Evolutionary conservation across 805 yeast species (phyloP).

Genomic region (Candida silvicultrix): DNA sequence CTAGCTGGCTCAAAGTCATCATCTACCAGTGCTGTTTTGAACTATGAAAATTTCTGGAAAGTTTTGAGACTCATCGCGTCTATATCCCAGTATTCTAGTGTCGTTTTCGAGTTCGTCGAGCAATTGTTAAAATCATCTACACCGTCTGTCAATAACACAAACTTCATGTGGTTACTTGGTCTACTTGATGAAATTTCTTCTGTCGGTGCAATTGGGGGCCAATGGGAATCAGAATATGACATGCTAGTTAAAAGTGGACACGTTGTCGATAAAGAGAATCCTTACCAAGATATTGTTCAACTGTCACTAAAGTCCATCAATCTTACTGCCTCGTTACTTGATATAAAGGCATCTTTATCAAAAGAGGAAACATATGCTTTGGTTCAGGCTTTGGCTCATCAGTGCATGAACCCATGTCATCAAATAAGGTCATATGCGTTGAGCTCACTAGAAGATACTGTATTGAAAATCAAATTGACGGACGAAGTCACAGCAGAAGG

Average conservation of each 20-base stretch:
- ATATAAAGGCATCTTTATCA: conserved; percentile 24
- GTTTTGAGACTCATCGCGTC: conserved; percentile 42
- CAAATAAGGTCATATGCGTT: conserved; percentile 67
- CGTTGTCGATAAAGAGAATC: conserved; percentile 37
- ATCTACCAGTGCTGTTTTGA: conserved; percentile 29
- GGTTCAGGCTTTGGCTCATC: conserved; percentile 80
- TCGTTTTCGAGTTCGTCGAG: conserved; percentile 43
- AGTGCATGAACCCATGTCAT: conserved; percentile 82
- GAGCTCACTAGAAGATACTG: conserved; percentile 46
- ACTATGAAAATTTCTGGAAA: conserved; percentile 52
- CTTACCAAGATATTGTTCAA: conserved; percentile 48
- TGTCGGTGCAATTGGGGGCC: conserved; percentile 73
- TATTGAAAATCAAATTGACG: conserved; percentile 25
- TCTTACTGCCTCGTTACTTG: conserved; percentile 48
- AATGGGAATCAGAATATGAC: conserved; percentile 63
- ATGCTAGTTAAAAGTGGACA: conserved; percentile 36
- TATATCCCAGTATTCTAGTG: conserved; percentile 32
- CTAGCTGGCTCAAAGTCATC: conserved; percentile 1
- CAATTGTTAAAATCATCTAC: conserved; percentile 25
- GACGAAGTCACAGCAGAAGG: conserved; percentile 42
- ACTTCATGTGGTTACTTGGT: conserved; percentile 64
- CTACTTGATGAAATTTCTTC: conserved; percentile 75
- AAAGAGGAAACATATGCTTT: conserved; percentile 44
- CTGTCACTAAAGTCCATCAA: conserved; percentile 56
- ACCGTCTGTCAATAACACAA: conserved; percentile 35